These are phyloP conservation scores for Fusarium napiforme DNA, from an alignment of 2,329 filamentous ascomycete genomes.

Conservation along the genomic window DNA sequence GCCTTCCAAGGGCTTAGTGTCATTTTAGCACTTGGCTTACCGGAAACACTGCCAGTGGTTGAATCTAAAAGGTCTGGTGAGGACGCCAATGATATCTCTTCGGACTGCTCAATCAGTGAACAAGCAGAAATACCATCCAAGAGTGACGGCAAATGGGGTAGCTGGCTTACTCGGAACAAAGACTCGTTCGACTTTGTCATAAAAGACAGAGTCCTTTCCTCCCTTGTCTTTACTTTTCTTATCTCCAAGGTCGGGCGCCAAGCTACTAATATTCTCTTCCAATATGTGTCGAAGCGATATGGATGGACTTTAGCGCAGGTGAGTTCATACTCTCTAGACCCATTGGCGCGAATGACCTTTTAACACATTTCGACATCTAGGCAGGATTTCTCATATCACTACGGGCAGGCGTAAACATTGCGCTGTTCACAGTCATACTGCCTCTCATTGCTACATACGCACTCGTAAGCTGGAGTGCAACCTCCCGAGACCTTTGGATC, in stretches of 20 bases:
- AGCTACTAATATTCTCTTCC: conserved; percentile 2
- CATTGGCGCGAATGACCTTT: too few relatives aligned
- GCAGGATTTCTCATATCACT: conserved; percentile 8
- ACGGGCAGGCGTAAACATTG: not conserved
- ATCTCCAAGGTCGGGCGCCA: conserved; percentile 1
- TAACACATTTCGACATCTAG: not conserved
- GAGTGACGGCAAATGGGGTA: not conserved
- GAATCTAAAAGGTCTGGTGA: not conserved
- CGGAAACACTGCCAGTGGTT: not conserved
- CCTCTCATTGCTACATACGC: not conserved
- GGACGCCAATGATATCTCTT: not conserved
- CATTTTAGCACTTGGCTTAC: not conserved
- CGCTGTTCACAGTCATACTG: not conserved
- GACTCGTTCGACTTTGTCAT: not conserved
- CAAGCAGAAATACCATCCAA: not conserved
- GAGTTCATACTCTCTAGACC: not conserved
- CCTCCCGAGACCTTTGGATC: not conserved
- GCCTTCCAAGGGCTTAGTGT: not conserved
- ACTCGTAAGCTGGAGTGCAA: not conserved
- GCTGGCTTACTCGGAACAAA: not conserved
- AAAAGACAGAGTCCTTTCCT: not conserved
- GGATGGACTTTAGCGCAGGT: conserved; percentile 1
- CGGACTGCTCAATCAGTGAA: not conserved
- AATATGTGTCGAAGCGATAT: conserved; percentile 8
- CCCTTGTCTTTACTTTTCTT: not conserved